Evolutionary conservation across 73 alveolate species (phyloP), one percentile per base, ranked within the genome.

Genomic region (Paramecium sexaurelia): DNA sequence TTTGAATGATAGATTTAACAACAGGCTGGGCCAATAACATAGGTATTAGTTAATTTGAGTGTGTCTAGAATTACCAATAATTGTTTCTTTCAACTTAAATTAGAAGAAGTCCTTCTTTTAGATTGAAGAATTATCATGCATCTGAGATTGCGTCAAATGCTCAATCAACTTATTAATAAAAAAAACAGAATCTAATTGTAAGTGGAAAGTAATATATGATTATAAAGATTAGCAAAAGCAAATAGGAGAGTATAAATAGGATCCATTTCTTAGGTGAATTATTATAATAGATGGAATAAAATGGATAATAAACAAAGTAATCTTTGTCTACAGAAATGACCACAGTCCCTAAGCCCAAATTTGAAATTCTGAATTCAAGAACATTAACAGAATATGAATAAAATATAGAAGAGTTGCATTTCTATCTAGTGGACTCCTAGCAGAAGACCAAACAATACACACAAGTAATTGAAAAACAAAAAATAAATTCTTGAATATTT

Each of bases 301-400:
- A 51, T 51, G 67, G 67, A 51, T 51, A 26, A 61, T 32, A 61
- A 61, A 32, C 43, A 26, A 61, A 61, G 83, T 20, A 61, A 32
- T 61, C 83, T 11, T 32, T 61, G 8, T 61, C 83, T 11, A 61
- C 83, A 61, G 83, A 61, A 61, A 61, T 61, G 83, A 32, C 83
- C 26, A 61, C 83, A 61, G 83, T 61, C 26, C 83, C 83, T 26
- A 61, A 61, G 26, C 39, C 83, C 9, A 61, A 61, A 61, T 61
- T 61, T 61, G 83, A 61, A 61, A 61, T 61, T 61, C 83, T 61
- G 47, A 61, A 61, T 32, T 26, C 83, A 29, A 26, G 83, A 11
- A 61, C 83, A 26, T 32, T 61, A 61, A 61, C 83, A 6, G 83
- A 61, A 61, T 61, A 61, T 61, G 83, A 61, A 32, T 61, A 61